Evolutionary conservation across 371 early-diverging fungal genomes (phyloP), one percentile per base, ranked within the genome.

Genomic region (Syncephalis plumigaleata): DNA sequence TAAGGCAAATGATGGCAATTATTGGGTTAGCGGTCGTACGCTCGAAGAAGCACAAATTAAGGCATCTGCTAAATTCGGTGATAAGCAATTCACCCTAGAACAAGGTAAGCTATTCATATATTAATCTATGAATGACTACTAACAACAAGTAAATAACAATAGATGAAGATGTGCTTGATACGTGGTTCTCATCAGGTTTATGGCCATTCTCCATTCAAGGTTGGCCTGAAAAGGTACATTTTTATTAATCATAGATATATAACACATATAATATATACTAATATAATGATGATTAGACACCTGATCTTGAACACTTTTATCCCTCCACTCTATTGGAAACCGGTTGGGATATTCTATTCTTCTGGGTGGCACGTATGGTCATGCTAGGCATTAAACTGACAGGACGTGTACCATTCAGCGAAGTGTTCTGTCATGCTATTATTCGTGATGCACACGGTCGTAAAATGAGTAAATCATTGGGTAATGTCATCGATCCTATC

Each of bases 281-380:
- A 3, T 18, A n/a, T 16, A 9, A 9, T 11, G 31, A 31, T 11
- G 11, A 7, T 31, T 11, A 31, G 66, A 92, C 92, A 7, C 63
- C 63, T 1, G 94, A 99, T 66, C 61, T 89, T 47, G 58, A 75
- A 42, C 72, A 67, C 42, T 96, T 84, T 68, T 99, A 91, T 59
- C 99, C 99, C 9, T 87, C 85, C 38, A 64, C 82, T 7, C 54
- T 99, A 22, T 67, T 98, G 24, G 99, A 99, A 67, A 99, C 99
- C 48, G 99, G 99, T 18, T 84, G 84, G 79, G 99, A 99, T 68
- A 99, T 99, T 67, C 61, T 99, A 48, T 98, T 98, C 82, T 98
- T 98, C 79, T 99, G 99, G 99, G 98, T 98, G 31, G 98, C 98
- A 3, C 79, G 99, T 53, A 99, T 99, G 99, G 96, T 97, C 31